Evolutionary conservation across 1,139 yeast species (phyloP).

Genomic region (Suhomyces coccinellae): DNA sequence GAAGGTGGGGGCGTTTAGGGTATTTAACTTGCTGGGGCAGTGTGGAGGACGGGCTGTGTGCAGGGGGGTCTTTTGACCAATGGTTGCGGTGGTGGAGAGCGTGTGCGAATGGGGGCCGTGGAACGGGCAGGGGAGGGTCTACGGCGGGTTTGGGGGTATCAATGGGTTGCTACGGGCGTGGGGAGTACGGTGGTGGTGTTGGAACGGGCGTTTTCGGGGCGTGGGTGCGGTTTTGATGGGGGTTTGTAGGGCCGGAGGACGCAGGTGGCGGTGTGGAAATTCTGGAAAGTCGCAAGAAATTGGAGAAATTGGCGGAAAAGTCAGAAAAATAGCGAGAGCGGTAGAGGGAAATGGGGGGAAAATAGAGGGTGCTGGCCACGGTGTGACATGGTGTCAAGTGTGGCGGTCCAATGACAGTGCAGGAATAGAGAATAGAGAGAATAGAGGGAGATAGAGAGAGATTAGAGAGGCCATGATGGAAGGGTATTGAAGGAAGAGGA

Average conservation of each 20-base stretch:
- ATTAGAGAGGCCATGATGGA: no score
- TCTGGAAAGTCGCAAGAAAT: no score
- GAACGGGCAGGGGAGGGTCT: neutral
- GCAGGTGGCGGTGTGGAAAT: neutral
- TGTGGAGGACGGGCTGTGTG: conserved; percentile 6
- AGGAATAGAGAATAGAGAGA: no score
- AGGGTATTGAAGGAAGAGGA: no score
- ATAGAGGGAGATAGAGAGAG: no score
- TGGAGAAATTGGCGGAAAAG: no score
- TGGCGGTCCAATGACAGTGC: no score
- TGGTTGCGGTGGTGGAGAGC: neutral
- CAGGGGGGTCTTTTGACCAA: conserved; percentile 1
- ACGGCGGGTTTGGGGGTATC: neutral
- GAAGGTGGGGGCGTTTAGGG: neutral
- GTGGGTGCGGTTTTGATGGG: no score
- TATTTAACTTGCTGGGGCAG: conserved; percentile 8
- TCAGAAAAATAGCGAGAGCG: no score
- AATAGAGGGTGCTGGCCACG: no score
- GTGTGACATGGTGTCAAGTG: no score
- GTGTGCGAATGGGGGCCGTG: neutral
- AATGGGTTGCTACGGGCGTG: neutral
- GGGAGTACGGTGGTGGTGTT: neutral
- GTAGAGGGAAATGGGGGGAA: no score
- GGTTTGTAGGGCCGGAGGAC: neutral
- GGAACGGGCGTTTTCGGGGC: neutral